Conservation (phyloP, 2,329 filamentous ascomycete genomes). For the Exophiala spinifera region DNA sequence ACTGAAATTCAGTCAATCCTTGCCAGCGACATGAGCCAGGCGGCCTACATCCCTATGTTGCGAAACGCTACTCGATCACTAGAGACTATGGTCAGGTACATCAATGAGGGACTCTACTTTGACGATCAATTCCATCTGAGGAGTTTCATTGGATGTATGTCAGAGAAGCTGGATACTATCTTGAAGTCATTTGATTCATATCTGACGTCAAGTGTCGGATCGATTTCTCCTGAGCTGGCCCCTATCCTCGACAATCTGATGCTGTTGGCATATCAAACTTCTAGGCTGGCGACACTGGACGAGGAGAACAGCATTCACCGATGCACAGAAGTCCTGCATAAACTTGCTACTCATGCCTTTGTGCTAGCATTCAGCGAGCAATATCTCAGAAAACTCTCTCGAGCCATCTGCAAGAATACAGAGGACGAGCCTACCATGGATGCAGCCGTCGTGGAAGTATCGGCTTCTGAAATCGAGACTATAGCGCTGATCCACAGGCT, state of each 20-base stretch:
- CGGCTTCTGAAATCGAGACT: constrained; percentile 15
- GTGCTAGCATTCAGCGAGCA: constrained; percentile 11
- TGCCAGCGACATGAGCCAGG: not conserved
- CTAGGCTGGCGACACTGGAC: not conserved
- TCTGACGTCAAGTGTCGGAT: not conserved
- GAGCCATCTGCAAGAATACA: constrained; percentile 4
- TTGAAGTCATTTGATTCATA: not conserved
- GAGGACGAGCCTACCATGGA: not conserved
- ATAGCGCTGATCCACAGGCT: constrained; percentile 12
- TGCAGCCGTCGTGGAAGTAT: not conserved
- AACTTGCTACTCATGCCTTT: constrained; percentile 14
- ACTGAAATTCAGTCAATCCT: constrained; percentile 3
- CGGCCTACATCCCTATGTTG: not conserved
- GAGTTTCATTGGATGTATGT: constrained; percentile 6
- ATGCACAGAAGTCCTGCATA: constrained; percentile 3
- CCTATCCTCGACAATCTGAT: constrained; percentile 12
- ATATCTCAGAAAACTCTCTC: constrained; percentile 1
- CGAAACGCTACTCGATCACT: constrained; percentile 3
- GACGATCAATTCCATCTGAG: not conserved
- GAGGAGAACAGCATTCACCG: not conserved
- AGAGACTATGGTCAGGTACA: constrained; percentile 9
- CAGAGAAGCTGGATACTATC: constrained; percentile 2
- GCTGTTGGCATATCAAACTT: constrained; percentile 14
- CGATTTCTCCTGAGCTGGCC: not conserved
- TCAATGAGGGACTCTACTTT: constrained; percentile 13